phyloP scores from a whole-genome alignment of 148 eudicot genomes.

The Rhododendron ferrugineum region DNA sequence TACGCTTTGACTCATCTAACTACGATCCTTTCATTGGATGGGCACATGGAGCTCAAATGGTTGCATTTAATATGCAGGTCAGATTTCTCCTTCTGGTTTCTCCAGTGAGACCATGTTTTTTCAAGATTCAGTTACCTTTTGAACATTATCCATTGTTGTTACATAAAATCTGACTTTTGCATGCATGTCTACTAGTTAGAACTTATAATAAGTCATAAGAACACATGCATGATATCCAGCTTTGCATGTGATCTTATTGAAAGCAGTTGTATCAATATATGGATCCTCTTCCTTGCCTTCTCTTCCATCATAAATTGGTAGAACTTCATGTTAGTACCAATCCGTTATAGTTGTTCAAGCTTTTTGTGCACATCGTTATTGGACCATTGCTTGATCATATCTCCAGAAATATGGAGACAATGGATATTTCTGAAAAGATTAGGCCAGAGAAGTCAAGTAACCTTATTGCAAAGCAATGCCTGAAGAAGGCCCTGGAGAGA shows the following conservation, averaged over 20 bases:
- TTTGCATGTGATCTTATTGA: neutral
- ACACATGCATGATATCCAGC: neutral
- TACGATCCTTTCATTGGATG: constrained; percentile 56
- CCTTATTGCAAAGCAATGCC: neutral
- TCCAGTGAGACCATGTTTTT: neutral
- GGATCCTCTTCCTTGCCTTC: neutral
- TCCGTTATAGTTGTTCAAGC: neutral
- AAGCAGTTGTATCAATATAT: neutral
- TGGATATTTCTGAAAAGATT: neutral
- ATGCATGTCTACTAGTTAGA: neutral
- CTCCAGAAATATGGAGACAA: neutral
- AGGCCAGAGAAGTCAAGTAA: neutral
- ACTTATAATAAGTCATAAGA: neutral
- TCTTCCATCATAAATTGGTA: neutral
- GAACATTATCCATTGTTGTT: neutral
- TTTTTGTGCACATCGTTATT: neutral
- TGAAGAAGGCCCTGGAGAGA: neutral
- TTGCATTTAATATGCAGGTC: constrained; percentile 78
- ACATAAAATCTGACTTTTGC: neutral
- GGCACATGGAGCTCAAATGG: constrained; percentile 85
- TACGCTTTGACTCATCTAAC: constrained; percentile 56
- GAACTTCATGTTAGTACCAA: neutral
- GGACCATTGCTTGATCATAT: neutral
- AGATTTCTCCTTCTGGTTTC: neutral
- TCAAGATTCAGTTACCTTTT: neutral